Percentiles rank a stretch among this genome's conserved stretches.
Conservation (phyloP, 2,329 filamentous ascomycete species). For the Ascochyta viciae-villosae region DNA sequence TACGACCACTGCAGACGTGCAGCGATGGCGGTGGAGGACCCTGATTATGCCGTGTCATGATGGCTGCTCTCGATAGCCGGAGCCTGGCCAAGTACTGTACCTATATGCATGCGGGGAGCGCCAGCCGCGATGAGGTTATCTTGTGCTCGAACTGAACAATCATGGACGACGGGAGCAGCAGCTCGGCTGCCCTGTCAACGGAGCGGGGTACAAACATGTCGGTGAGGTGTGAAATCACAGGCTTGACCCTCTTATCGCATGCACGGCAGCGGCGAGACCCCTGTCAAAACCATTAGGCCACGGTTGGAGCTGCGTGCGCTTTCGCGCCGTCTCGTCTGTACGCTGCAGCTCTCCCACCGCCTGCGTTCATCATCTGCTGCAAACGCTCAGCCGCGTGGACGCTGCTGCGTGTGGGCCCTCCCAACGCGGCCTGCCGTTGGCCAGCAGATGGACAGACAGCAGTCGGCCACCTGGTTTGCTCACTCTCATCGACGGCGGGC, state of each 20-base stretch:
- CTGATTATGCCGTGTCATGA: constrained; percentile 17
- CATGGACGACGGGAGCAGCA: neutral
- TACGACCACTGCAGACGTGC: constrained; percentile 11
- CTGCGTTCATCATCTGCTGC: constrained; percentile 30
- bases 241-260: constrained; percentile 28
- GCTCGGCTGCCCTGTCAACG: constrained; percentile 2
- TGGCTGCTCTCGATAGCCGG: constrained; percentile 13
- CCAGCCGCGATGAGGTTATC: constrained; percentile 14
- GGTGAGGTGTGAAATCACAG: constrained; percentile 31
- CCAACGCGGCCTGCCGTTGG: constrained; percentile 24
- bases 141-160: constrained; percentile 8
- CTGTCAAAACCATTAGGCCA: constrained; percentile 20
- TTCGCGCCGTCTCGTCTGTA: constrained; percentile 7
- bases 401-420: constrained; percentile 19
- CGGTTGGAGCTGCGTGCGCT: constrained; percentile 16
- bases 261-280: constrained; percentile 26
- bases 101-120: constrained; percentile 12
- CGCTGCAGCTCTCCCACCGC: constrained; percentile 23
- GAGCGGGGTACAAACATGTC: constrained; percentile 38
- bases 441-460: too few relatives aligned
- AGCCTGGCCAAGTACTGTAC: too few relatives aligned
- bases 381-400: constrained; percentile 42
- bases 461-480: neutral
- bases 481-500: constrained; percentile 9
- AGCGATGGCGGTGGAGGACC: constrained; percentile 20